Percentiles rank a stretch among this genome's conserved stretches.
Evolutionary conservation across 768 basidiomycete species (phyloP).

Genomic region (Suillus plorans): DNA sequence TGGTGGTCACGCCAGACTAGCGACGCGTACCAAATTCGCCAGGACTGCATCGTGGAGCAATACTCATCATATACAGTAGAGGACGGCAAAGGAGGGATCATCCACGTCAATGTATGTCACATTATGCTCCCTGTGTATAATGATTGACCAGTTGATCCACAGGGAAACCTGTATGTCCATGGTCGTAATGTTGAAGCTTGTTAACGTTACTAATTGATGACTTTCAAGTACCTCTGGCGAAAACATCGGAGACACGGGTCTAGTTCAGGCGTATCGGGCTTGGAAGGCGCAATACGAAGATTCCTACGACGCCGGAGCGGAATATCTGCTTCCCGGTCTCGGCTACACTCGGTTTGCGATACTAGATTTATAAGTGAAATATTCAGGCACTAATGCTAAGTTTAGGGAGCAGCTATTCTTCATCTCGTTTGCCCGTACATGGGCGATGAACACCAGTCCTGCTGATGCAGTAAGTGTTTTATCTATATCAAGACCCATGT

Average conservation of each 20-base stretch:
- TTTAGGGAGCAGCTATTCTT: conserved; percentile 91
- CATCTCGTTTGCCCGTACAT: conserved; percentile 85
- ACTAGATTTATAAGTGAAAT: background rate
- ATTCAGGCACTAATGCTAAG: background rate
- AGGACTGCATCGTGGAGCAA: conserved; percentile 89
- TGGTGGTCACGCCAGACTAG: conserved; percentile 95
- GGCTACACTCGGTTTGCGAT: conserved; percentile 60
- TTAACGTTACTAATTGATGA: conserved; percentile 12
- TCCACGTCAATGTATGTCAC: conserved; percentile 77
- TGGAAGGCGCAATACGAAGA: conserved; percentile 79
- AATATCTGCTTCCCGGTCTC: conserved; percentile 82
- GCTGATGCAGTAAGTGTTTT: conserved; percentile 61
- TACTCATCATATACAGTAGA: conserved; percentile 87
- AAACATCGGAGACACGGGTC: conserved; percentile 84
- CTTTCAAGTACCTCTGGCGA: conserved; percentile 78
- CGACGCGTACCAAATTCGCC: conserved; percentile 75
- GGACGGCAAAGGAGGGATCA: conserved; percentile 79
- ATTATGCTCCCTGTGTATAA: background rate
- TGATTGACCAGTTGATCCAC: conserved; percentile 1
- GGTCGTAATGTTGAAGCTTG: background rate
- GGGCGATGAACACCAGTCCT: conserved; percentile 80
- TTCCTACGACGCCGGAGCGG: conserved; percentile 57
- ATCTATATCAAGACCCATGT: conserved; percentile 1
- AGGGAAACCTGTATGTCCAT: conserved; percentile 72
- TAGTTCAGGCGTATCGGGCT: conserved; percentile 86